phyloP scores from a whole-genome alignment of 768 basidiomycete species.

The Coprinopsis sp. region DNA sequence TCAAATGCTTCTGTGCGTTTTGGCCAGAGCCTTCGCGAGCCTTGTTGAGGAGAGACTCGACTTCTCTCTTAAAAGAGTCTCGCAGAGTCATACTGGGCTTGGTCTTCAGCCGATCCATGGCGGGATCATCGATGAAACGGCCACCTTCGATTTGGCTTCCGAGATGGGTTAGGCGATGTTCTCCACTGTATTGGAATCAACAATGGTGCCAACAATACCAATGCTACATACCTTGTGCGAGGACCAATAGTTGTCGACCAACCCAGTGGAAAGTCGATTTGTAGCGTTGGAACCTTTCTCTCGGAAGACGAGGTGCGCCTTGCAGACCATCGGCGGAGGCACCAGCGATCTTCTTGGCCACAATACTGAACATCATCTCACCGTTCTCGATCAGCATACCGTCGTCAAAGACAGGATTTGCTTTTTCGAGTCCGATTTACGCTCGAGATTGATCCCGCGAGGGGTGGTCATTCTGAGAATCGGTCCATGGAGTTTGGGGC shows the following conservation, averaged over 20 bases:
- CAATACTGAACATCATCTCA: constrained; percentile 89
- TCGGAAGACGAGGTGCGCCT: constrained; percentile 95
- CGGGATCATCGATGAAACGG: constrained; percentile 77
- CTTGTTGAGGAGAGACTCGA: constrained; percentile 86
- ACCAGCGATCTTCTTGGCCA: constrained; percentile 99
- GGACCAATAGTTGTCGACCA: constrained; percentile 96
- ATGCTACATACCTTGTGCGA: constrained; percentile 99
- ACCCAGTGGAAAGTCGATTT: constrained; percentile 83
- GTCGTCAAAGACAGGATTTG: constrained; percentile 84
- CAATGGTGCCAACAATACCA: constrained; percentile 98
- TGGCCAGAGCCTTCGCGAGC: constrained; percentile 96
- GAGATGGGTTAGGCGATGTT: constrained; percentile 81
- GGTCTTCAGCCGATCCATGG: constrained; percentile 82
- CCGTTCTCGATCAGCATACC: constrained; percentile 97
- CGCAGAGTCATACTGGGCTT: constrained; percentile 98
- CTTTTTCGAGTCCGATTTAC: constrained; percentile 72
- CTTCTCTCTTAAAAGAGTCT: constrained; percentile 93
- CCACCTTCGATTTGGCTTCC: constrained; percentile 76
- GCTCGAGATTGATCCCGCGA: constrained; percentile 89
- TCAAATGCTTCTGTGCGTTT: constrained; percentile 94
- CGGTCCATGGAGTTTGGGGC: constrained; percentile 95
- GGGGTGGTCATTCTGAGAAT: constrained; percentile 90
- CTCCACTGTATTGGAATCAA: constrained; percentile 83
- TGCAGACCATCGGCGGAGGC: constrained; percentile 89
- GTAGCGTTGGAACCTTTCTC: constrained; percentile 95